Conservation (phyloP, 2,329 filamentous ascomycete genomes). For the Didymella pomorum region DNA sequence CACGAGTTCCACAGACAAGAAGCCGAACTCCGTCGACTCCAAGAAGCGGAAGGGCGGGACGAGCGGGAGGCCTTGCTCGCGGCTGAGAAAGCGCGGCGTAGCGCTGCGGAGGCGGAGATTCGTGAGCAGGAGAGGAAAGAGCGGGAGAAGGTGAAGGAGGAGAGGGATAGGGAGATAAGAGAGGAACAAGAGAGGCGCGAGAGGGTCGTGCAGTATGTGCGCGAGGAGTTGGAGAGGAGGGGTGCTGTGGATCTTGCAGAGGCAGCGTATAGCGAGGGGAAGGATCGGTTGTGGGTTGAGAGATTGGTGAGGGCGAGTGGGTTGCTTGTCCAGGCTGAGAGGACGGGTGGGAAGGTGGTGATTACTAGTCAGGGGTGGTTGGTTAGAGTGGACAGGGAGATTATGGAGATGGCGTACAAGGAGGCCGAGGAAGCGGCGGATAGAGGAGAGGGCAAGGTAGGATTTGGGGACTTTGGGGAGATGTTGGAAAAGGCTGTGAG, state of each 20-base stretch:
- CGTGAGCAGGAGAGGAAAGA: constrained; percentile 52
- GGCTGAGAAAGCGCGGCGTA: constrained; percentile 53
- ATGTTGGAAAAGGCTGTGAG: constrained; percentile 50
- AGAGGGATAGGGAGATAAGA: constrained; percentile 49
- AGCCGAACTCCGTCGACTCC: constrained; percentile 55
- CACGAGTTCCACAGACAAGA: constrained; percentile 60
- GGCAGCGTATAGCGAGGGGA: constrained; percentile 53
- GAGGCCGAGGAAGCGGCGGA: constrained; percentile 42
- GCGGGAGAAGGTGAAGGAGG: constrained; percentile 50
- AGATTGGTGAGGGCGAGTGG: constrained; percentile 53
- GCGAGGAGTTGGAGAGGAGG: constrained; percentile 26
- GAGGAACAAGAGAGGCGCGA: constrained; percentile 44
- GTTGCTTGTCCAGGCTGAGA: constrained; percentile 42
- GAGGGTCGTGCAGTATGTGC: constrained; percentile 44
- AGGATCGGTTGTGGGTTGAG: constrained; percentile 55
- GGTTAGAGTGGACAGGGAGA: constrained; percentile 49
- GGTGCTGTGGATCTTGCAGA: constrained; percentile 50
- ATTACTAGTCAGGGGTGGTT: constrained; percentile 56
- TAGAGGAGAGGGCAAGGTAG: constrained; percentile 42
- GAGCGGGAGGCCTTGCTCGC: constrained; percentile 56
- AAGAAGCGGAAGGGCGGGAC: constrained; percentile 53
- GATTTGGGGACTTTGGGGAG: constrained; percentile 49
- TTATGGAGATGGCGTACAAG: constrained; percentile 53
- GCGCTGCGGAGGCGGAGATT: constrained; percentile 54
- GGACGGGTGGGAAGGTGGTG: constrained; percentile 45